Conservation (phyloP, 345 rosid genomes). For the Trapa bicornis region DNA sequence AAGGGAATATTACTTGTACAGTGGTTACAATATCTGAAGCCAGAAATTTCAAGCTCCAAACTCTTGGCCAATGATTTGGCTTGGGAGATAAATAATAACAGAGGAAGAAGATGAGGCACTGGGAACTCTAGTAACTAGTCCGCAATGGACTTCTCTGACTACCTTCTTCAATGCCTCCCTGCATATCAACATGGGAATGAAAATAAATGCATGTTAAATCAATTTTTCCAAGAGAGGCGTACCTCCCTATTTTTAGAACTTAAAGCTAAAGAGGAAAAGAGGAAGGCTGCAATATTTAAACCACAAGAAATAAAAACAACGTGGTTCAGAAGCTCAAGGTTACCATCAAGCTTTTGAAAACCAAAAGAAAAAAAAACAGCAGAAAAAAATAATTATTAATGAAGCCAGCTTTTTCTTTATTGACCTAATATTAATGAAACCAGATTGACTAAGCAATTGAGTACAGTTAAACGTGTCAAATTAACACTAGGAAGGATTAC, state of each 20-base stretch:
- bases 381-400: too few relatives aligned
- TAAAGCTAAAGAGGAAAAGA: not conserved
- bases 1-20: not conserved
- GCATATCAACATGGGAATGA: conserved; percentile 9
- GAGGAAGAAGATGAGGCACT: conserved; percentile 27
- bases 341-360: too few relatives aligned
- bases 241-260: not conserved
- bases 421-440: not conserved
- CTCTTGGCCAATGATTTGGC: not conserved
- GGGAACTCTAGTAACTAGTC: conserved; percentile 30
- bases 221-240: not conserved
- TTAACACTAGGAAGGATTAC: too few relatives aligned
- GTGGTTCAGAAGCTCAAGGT: too few relatives aligned
- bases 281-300: too few relatives aligned
- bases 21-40: not conserved
- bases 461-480: too few relatives aligned
- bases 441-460: not conserved
- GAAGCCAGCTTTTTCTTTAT: too few relatives aligned
- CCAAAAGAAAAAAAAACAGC: too few relatives aligned
- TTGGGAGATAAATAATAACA: conserved; percentile 1
- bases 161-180: conserved; percentile 67
- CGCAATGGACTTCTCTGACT: conserved; percentile 60
- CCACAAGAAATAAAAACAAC: too few relatives aligned
- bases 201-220: not conserved
- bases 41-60: not conserved